Evolutionary conservation across 106 monocot genomes (phyloP), one percentile per base, ranked within the genome.

Genomic region (Cymbidium sinense): DNA sequence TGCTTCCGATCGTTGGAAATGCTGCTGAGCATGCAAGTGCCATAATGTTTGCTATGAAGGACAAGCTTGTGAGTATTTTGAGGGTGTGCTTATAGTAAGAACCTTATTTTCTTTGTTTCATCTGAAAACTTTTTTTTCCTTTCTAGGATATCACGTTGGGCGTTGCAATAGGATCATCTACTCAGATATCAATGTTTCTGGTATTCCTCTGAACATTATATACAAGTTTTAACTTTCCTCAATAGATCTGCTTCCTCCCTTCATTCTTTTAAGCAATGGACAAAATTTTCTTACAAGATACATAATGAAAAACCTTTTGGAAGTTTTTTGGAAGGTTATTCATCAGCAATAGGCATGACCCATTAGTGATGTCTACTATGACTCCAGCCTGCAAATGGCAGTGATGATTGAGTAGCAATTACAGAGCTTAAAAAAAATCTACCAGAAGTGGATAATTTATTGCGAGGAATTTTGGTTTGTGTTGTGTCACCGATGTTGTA

Each of bases 1-100:
- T 95, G 82, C 95, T 95, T 82, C 95, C 95, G 75, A 95, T 95
- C 55, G 95, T 95, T 77, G 95, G 95, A 79, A 95, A 95, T 91
- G 95, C 95, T 75, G 93, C 95, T 51, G 95, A 95, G 74, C 95
- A 95, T 89, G 93, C 95, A 31, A 95, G 95, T 83, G 93, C 95
- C 20, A 90, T 95, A 78, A 93, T 95, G 93, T 95, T 95, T 89
- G 95, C 95, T 64, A 89, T 95, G 90, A 95, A 95, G 78, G 78
- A 95, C 79, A 95, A 95, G 75, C 93, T 95, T 47, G 95, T 95
- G 75, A 81, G 90, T 92, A n/a, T 52, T 81, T 28, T 67, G 28
- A 12, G 28, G 5, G 50, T 20, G 50, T 20, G 28, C 30, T 61
- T 28, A 58, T 15, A 21, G 10, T 58, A 31, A 78, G 28, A 78